These are phyloP conservation scores for Waltiozyma sp. DNA, from an alignment of 1,139 yeast species.

Conservation along the genomic window DNA sequence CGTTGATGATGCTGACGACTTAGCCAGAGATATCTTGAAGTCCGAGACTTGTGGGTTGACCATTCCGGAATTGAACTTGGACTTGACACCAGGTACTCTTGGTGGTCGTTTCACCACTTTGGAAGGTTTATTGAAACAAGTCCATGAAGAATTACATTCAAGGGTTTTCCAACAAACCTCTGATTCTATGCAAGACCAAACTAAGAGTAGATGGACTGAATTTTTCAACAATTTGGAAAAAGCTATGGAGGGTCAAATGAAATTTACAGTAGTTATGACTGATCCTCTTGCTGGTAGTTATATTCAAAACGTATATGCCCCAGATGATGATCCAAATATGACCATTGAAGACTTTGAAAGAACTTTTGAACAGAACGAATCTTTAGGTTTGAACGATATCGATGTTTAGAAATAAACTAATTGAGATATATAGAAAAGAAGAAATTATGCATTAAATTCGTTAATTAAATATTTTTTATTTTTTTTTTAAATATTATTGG, in stretches of 20 bases:
- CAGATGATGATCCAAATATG: conserved; percentile 97
- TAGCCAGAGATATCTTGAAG: conserved; percentile 88
- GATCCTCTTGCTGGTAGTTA: conserved; percentile 95
- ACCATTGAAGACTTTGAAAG: conserved; percentile 80
- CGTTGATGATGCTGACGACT: conserved; percentile 86
- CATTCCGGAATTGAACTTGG: conserved; percentile 83
- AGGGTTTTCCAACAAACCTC: conserved; percentile 81
- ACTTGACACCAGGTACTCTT: conserved; percentile 89
- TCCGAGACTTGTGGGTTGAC: conserved; percentile 84
- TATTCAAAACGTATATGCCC: conserved; percentile 95
- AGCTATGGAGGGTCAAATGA: conserved; percentile 76
- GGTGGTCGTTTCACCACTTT: conserved; percentile 97
- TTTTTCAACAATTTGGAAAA: conserved; percentile 68
- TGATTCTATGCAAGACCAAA: conserved; percentile 79
- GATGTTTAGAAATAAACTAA: conserved; percentile 19
- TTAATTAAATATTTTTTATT: too few relatives aligned
- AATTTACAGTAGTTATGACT: conserved; percentile 78
- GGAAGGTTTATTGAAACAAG: conserved; percentile 87
- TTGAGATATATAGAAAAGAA: too few relatives aligned
- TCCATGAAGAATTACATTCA: conserved; percentile 74
- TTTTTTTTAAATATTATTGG: too few relatives aligned
- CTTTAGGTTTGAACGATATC: conserved; percentile 84
- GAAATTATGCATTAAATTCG: too few relatives aligned
- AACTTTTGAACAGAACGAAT: conserved; percentile 80
- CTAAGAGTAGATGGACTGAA: conserved; percentile 67